Evolutionary conservation across 352 stramenopile genomes (phyloP).

Genomic region (Phytophthora macrochlamydospora): DNA sequence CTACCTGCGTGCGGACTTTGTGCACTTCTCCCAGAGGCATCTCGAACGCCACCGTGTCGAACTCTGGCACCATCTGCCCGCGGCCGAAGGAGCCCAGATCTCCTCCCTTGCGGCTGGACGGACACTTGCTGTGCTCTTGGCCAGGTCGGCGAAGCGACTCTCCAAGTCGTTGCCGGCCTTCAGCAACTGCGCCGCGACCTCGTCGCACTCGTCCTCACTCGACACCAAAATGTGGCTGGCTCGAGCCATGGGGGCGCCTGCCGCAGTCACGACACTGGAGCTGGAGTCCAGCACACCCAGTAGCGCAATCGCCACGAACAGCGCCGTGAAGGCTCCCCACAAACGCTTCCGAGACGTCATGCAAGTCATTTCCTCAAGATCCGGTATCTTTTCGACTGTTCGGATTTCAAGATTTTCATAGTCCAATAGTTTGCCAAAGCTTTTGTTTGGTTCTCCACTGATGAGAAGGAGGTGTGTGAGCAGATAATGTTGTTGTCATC

Average conservation of each 20-base stretch:
- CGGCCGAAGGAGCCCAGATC: constrained; percentile 72
- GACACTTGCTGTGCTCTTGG: constrained; percentile 77
- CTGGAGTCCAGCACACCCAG: constrained; percentile 32
- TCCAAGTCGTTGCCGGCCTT: constrained; percentile 46
- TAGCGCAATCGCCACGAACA: constrained; percentile 44
- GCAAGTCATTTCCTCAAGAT: neutral
- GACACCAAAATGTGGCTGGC: constrained; percentile 81
- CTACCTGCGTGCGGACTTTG: constrained; percentile 78
- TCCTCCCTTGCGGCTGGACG: constrained; percentile 61
- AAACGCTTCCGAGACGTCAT: constrained; percentile 31
- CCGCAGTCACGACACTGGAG: constrained; percentile 12
- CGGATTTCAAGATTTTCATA: too few species aligned
- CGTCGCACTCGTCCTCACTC: constrained; percentile 61
- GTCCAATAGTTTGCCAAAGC: too few species aligned
- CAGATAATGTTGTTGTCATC: too few species aligned
- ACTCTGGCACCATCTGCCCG: constrained; percentile 77
- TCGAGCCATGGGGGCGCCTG: constrained; percentile 44
- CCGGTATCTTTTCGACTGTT: constrained; percentile 10
- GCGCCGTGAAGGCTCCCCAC: constrained; percentile 18
- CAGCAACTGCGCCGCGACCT: constrained; percentile 53
- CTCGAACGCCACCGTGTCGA: constrained; percentile 83
- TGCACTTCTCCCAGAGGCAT: constrained; percentile 62
- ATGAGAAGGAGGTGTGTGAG: too few species aligned
- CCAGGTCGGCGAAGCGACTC: constrained; percentile 55
- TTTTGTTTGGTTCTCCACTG: too few species aligned